Conservation (phyloP, 345 rosid genomes). For the Populus tremula region DNA sequence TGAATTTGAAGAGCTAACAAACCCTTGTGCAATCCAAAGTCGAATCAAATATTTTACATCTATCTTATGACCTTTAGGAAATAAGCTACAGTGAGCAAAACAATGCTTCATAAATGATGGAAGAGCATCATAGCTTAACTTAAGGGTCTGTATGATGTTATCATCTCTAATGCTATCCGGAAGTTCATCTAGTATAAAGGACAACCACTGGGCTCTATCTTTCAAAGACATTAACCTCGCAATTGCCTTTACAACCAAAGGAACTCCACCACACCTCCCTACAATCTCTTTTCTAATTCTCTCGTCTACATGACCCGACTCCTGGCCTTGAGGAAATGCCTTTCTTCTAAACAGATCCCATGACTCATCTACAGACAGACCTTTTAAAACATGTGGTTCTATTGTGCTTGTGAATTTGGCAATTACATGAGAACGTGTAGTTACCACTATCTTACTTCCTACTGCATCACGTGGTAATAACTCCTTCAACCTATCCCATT, state of each 20-base stretch:
- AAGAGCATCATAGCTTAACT: background rate
- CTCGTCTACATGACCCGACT: background rate
- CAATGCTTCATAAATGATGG: conserved; percentile 3
- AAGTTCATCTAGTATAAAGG: background rate
- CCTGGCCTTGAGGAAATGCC: background rate
- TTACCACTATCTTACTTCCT: background rate
- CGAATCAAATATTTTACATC: too few relatives aligned
- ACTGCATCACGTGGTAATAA: background rate
- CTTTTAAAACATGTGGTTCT: background rate
- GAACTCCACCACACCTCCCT: conserved; percentile 18
- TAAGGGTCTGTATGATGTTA: too few relatives aligned
- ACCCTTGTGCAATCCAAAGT: too few relatives aligned
- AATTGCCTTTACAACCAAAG: conserved; percentile 23
- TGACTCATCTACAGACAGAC: background rate
- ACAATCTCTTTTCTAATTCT: conserved; percentile 18
- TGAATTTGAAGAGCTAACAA: too few relatives aligned
- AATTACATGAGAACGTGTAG: background rate
- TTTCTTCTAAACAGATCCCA: background rate
- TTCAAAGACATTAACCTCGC: conserved; percentile 17
- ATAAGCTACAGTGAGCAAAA: background rate
- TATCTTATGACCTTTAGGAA: too few relatives aligned
- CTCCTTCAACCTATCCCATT: background rate
- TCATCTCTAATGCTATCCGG: background rate
- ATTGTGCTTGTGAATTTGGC: background rate
- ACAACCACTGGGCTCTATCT: conserved; percentile 1